phyloP scores from a whole-genome alignment of 768 basidiomycete genomes.

The Crepidotus variabilis region DNA sequence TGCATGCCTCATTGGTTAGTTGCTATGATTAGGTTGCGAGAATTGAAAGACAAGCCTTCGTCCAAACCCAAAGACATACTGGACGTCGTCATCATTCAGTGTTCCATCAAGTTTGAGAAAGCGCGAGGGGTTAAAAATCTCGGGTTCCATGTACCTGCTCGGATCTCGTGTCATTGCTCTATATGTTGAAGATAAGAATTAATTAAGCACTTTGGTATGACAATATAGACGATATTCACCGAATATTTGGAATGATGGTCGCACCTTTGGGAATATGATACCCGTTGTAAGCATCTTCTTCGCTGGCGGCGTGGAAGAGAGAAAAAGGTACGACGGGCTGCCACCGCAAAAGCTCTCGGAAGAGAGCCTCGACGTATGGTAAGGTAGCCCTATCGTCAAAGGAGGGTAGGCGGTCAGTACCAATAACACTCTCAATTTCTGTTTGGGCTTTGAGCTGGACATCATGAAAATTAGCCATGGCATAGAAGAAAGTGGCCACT shows the following conservation, averaged over 20 bases:
- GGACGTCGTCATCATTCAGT: conserved; percentile 3
- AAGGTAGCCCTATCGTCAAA: background rate
- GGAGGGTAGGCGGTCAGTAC: background rate
- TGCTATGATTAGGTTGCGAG: too few species aligned
- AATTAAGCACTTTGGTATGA: background rate
- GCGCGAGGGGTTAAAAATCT: conserved; percentile 5
- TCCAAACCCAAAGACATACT: conserved; percentile 5
- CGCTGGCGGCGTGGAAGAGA: conserved; percentile 1
- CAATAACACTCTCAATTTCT: too few species aligned
- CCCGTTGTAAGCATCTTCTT: background rate
- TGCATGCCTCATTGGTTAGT: too few species aligned
- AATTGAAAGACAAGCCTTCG: background rate
- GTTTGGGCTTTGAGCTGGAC: too few species aligned
- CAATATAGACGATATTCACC: background rate
- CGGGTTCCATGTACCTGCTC: background rate
- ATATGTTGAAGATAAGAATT: background rate
- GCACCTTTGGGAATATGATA: background rate
- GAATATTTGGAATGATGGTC: background rate
- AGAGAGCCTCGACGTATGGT: background rate
- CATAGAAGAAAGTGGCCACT: too few species aligned
- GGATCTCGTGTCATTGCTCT: conserved; percentile 5
- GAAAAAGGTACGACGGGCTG: background rate
- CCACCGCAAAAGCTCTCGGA: background rate
- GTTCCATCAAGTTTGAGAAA: conserved; percentile 2
- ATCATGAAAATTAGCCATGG: too few species aligned